A percentile compares a stretch with the other conserved stretches of the same genome.
Evolutionary conservation across 192 early-diverging fungal genomes (phyloP).

Genomic region (Chytriomyces sp.): DNA sequence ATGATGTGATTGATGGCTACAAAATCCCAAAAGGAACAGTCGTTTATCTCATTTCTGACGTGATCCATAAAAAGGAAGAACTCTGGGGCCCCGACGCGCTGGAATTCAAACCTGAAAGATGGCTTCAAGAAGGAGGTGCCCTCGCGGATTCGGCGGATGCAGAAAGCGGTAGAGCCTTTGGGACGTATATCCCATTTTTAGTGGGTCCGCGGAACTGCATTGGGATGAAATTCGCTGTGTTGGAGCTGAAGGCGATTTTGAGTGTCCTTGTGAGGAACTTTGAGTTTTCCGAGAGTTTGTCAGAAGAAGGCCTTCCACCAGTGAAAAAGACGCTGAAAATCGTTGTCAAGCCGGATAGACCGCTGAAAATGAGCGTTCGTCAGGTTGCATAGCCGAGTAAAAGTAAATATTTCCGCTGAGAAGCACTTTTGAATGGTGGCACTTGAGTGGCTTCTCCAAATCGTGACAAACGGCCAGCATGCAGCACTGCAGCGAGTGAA

Average conservation of each 20-base stretch:
- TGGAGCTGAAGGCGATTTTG: conserved; percentile 15
- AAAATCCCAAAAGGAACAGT: conserved; percentile 21
- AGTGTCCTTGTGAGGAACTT: conserved; percentile 14
- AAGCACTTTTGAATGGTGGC: neutral
- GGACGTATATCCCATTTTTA: conserved; percentile 11
- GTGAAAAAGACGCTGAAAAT: neutral
- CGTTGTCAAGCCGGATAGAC: neutral
- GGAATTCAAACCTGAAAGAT: conserved; percentile 28
- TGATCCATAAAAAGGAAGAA: neutral
- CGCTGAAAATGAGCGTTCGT: neutral
- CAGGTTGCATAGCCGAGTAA: neutral
- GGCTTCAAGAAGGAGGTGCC: neutral
- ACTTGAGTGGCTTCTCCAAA: neutral
- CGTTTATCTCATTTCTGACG: conserved; percentile 2
- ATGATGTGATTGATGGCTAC: conserved; percentile 28
- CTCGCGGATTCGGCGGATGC: neutral
- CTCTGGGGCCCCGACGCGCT: conserved; percentile 23
- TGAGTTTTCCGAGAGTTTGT: conserved; percentile 3
- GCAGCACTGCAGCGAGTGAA: neutral
- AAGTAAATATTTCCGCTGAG: neutral
- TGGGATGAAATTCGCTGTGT: conserved; percentile 5
- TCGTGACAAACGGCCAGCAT: neutral
- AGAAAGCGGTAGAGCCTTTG: conserved; percentile 4
- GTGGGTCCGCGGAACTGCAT: conserved; percentile 24
- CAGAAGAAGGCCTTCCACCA: neutral